phyloP scores from a whole-genome alignment of 2,329 filamentous ascomycete genomes.

The Coleophoma cylindrospora region DNA sequence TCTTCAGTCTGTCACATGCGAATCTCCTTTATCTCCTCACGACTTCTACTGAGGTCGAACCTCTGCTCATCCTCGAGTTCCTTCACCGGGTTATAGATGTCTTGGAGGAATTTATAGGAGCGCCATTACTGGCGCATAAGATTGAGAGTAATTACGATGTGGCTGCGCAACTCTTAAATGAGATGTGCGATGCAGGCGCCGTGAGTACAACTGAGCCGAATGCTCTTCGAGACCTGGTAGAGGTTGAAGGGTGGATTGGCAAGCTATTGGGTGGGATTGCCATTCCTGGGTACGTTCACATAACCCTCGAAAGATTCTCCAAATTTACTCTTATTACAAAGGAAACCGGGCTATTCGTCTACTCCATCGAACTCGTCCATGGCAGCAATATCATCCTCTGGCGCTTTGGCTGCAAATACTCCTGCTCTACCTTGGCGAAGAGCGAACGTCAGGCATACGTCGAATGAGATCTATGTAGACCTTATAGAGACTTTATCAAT shows the following conservation, averaged over 20 bases:
- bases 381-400: slow-evolving; percentile 25
- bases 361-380: slow-evolving; percentile 22
- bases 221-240: slow-evolving; percentile 83
- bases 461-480: slow-evolving; percentile 95
- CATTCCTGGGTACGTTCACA: slow-evolving; percentile 59
- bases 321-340: slow-evolving; percentile 4
- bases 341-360: slow-evolving; percentile 24
- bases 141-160: slow-evolving; percentile 91
- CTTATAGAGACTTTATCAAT: slow-evolving; percentile 86
- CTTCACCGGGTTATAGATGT: slow-evolving; percentile 89
- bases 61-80: slow-evolving; percentile 87
- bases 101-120: slow-evolving; percentile 89
- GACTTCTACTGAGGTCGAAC: slow-evolving; percentile 80
- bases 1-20: slow-evolving; percentile 84
- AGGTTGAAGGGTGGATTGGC: slow-evolving; percentile 85
- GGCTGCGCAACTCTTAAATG: slow-evolving; percentile 83
- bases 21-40: slow-evolving; percentile 83
- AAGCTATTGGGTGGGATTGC: slow-evolving; percentile 85
- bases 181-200: slow-evolving; percentile 95
- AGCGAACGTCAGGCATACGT: slow-evolving; percentile 89
- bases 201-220: slow-evolving; percentile 90
- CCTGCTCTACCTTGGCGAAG: slow-evolving; percentile 78
- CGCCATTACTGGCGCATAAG: slow-evolving; percentile 78
- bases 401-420: slow-evolving; percentile 34
- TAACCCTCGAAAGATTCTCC: neutral